Conservation (phyloP, 805 yeast genomes). For the Saccharomycopsis babjevae region DNA sequence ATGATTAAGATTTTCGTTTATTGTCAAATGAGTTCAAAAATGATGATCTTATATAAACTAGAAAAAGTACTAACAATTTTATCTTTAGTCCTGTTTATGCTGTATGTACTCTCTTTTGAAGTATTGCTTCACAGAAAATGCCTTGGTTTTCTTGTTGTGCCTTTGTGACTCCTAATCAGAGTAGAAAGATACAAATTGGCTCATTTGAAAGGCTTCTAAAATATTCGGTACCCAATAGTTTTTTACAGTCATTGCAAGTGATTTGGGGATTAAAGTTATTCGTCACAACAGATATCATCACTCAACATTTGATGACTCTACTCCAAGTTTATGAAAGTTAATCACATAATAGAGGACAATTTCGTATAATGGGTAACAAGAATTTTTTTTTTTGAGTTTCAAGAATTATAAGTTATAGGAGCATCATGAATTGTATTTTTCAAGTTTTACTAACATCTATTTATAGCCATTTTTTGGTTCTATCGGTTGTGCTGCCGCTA, state of each 20-base stretch:
- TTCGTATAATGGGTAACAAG: neutral
- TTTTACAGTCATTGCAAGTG: neutral
- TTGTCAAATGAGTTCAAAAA: neutral
- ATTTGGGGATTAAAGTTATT: neutral
- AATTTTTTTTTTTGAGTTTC: neutral
- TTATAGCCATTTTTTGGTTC: slow-evolving; percentile 94
- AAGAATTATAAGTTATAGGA: neutral
- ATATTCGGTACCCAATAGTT: too few species aligned
- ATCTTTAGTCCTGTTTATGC: slow-evolving; percentile 59
- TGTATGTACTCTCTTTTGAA: slow-evolving; percentile 26
- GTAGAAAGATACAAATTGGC: too few species aligned
- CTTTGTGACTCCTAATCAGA: neutral
- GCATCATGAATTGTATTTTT: neutral
- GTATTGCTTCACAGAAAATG: neutral
- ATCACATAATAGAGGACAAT: too few species aligned
- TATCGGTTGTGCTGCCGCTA: slow-evolving; percentile 98
- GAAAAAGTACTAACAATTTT: slow-evolving; percentile 9
- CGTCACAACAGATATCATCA: neutral
- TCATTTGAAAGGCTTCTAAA: too few species aligned
- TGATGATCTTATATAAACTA: neutral
- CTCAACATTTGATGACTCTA: neutral
- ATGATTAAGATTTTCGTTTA: neutral
- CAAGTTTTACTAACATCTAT: slow-evolving; percentile 22
- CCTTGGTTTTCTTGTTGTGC: neutral
- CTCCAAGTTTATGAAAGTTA: too few species aligned